Evolutionary conservation across 176 grass and related monocot species (phyloP).

Genomic region (Bromus sterilis): DNA sequence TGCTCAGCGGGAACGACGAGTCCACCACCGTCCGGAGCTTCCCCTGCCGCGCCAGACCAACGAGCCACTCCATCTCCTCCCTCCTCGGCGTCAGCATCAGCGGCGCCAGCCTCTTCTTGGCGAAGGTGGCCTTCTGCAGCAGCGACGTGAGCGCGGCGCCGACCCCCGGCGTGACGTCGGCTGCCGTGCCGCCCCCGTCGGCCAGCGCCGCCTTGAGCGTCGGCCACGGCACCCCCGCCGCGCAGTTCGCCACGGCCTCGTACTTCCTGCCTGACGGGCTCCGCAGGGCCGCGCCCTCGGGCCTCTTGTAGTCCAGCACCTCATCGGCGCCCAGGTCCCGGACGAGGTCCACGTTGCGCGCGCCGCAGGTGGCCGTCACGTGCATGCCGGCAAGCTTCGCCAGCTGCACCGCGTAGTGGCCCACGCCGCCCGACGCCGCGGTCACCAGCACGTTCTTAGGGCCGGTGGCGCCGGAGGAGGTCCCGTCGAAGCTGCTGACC

Average conservation of each 20-base stretch:
- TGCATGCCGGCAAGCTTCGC: conserved; percentile 59
- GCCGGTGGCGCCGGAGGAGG: background rate
- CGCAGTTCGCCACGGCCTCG: conserved; percentile 66
- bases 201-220: conserved; percentile 43
- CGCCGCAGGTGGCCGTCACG: conserved; percentile 77
- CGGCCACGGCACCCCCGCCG: conserved; percentile 45
- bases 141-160: conserved; percentile 28
- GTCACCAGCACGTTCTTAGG: conserved; percentile 62
- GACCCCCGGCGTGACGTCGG: conserved; percentile 44
- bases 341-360: conserved; percentile 51
- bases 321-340: conserved; percentile 51
- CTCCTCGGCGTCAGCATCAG: conserved; percentile 32
- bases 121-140: conserved; percentile 57
- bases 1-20: conserved; percentile 40
- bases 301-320: conserved; percentile 71
- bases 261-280: conserved; percentile 46
- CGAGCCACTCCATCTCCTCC: conserved; percentile 69
- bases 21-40: conserved; percentile 63
- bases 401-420: conserved; percentile 74
- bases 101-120: conserved; percentile 63
- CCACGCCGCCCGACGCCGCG: conserved; percentile 78
- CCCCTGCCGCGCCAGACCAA: conserved; percentile 44
- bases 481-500: conserved; percentile 36
- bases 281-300: conserved; percentile 38
- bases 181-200: conserved; percentile 23